phyloP scores from a whole-genome alignment of 106 monocot genomes.

The Allium cepa region DNA sequence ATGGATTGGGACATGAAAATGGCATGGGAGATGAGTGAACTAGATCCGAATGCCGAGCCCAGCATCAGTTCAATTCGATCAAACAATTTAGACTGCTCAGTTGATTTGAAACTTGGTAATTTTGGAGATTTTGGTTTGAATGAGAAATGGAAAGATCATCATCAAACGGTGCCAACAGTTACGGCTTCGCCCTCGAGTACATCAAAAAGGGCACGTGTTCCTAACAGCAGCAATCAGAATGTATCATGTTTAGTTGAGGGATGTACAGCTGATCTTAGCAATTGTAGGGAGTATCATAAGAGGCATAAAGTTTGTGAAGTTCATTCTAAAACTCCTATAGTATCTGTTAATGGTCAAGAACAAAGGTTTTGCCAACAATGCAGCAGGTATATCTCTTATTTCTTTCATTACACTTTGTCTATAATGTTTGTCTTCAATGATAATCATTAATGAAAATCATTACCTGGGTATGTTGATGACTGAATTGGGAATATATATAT shows the following conservation, averaged over 20 bases:
- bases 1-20: constrained; percentile 78
- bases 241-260: constrained; percentile 53
- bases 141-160: not conserved
- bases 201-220: constrained; percentile 24
- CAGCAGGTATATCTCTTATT: constrained; percentile 39
- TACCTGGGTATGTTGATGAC: too few species aligned
- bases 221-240: constrained; percentile 17
- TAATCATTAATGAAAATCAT: too few species aligned
- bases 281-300: constrained; percentile 57
- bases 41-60: constrained; percentile 26
- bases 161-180: not conserved
- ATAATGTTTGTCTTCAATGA: too few species aligned
- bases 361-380: constrained; percentile 84
- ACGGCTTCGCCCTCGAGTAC: constrained; percentile 12
- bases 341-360: constrained; percentile 48
- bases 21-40: constrained; percentile 55
- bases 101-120: constrained; percentile 41
- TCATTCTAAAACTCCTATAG: constrained; percentile 64
- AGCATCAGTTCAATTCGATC: constrained; percentile 14
- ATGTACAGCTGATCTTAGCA: constrained; percentile 52
- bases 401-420: too few species aligned
- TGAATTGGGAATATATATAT: too few species aligned
- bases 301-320: constrained; percentile 70
- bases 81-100: constrained; percentile 19
- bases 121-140: constrained; percentile 18